Conservation (phyloP, 2,329 filamentous ascomycete genomes). For the Chlorencoelia australis region DNA sequence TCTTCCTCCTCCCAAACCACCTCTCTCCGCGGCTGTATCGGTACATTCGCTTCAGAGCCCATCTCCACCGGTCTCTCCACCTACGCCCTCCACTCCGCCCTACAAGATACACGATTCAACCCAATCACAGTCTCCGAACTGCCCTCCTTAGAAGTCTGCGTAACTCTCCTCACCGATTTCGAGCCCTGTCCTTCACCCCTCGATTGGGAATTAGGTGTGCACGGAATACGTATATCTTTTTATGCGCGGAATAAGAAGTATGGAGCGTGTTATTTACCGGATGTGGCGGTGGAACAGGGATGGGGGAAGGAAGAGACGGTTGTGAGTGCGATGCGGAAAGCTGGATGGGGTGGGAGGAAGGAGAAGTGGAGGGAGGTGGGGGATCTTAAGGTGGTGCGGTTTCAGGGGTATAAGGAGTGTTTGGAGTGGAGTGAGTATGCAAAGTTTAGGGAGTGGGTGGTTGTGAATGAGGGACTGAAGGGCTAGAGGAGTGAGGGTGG, state of each 20-base stretch:
- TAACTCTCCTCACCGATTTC: slow-evolving; percentile 81
- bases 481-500: slow-evolving; percentile 2
- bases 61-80: slow-evolving; percentile 63
- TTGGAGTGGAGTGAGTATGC: slow-evolving; percentile 65
- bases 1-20: slow-evolving; percentile 18
- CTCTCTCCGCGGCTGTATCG: slow-evolving; percentile 84
- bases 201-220: slow-evolving; percentile 79
- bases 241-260: slow-evolving; percentile 61
- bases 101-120: slow-evolving; percentile 53
- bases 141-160: slow-evolving; percentile 49
- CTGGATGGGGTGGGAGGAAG: slow-evolving; percentile 67
- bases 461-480: slow-evolving; percentile 1
- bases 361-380: slow-evolving; percentile 64
- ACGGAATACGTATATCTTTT: slow-evolving; percentile 84
- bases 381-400: slow-evolving; percentile 63
- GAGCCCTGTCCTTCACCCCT: slow-evolving; percentile 62
- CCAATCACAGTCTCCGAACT: slow-evolving; percentile 46
- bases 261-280: slow-evolving; percentile 83
- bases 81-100: slow-evolving; percentile 73
- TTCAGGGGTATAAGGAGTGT: slow-evolving; percentile 73
- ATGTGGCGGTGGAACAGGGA: slow-evolving; percentile 84
- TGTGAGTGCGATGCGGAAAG: slow-evolving; percentile 85
- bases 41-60: slow-evolving; percentile 75
- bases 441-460: slow-evolving; percentile 68
- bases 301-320: slow-evolving; percentile 93